phyloP scores from a whole-genome alignment of 2,329 filamentous ascomycete genomes.

The Hortaea sp. region DNA sequence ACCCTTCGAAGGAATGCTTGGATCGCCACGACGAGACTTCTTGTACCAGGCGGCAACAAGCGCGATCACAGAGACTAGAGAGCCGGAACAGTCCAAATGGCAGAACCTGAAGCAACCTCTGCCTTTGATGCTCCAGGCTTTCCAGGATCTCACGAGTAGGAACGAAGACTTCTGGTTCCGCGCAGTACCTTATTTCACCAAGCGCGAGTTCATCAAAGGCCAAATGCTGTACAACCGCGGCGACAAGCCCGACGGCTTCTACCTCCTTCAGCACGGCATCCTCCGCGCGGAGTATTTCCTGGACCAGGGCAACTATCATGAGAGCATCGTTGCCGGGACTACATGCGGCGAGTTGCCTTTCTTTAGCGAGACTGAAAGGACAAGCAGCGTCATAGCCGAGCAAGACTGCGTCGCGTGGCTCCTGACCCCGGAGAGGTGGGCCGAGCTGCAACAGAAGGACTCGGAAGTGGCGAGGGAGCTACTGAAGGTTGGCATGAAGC shows the following conservation, averaged over 20 bases:
- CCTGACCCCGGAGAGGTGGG: conserved; percentile 63
- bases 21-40: conserved; percentile 71
- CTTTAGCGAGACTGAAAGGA: conserved; percentile 81
- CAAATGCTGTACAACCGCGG: conserved; percentile 69
- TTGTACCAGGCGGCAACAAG: conserved; percentile 68
- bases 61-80: conserved; percentile 52
- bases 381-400: conserved; percentile 77
- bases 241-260: conserved; percentile 70
- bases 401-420: conserved; percentile 63
- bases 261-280: conserved; percentile 80
- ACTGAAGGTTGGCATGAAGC: conserved; percentile 75
- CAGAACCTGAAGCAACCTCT: conserved; percentile 81
- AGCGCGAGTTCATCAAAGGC: conserved; percentile 57
- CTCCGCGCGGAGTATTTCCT: conserved; percentile 82
- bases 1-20: conserved; percentile 30
- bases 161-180: conserved; percentile 96
- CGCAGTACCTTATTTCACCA: conserved; percentile 63
- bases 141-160: conserved; percentile 72
- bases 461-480: conserved; percentile 74
- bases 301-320: conserved; percentile 78
- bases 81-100: conserved; percentile 58
- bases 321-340: conserved; percentile 87
- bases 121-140: conserved; percentile 87
- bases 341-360: conserved; percentile 95
- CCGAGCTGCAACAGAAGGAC: conserved; percentile 58